Conservation (phyloP, 179 eudicot species). For the Drosera spatulata region DNA sequence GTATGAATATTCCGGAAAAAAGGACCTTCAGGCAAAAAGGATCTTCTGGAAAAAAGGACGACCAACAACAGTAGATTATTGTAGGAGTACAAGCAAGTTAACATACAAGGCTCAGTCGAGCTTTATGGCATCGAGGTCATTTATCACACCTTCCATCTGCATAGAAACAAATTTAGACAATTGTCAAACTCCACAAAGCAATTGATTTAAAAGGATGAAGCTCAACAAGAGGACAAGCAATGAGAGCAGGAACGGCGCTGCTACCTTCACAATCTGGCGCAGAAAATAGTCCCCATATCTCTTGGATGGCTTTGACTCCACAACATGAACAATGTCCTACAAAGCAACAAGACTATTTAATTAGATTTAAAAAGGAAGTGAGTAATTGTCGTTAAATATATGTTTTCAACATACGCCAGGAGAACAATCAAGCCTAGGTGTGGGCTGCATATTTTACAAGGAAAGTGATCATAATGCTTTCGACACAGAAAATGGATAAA, state of each 20-base stretch:
- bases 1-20: too few relatives aligned
- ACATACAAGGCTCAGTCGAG: conserved; percentile 29
- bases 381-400: too few relatives aligned
- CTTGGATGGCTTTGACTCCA: conserved; percentile 67
- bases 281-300: conserved; percentile 80
- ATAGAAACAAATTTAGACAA: not conserved
- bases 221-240: not conserved
- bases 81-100: too few relatives aligned
- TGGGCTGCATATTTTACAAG: too few relatives aligned
- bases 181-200: not conserved
- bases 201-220: not conserved
- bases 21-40: too few relatives aligned
- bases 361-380: too few relatives aligned
- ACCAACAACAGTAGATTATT: too few relatives aligned
- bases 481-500: too few relatives aligned
- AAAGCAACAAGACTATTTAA: conserved; percentile 3
- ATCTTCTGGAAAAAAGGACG: too few relatives aligned
- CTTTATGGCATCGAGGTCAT: conserved; percentile 76
- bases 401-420: too few relatives aligned
- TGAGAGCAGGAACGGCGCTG: not conserved
- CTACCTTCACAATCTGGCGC: conserved; percentile 87
- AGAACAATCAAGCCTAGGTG: too few relatives aligned
- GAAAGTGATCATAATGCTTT: too few relatives aligned
- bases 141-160: conserved; percentile 89
- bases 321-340: conserved; percentile 72